Evolutionary conservation across 106 monocot genomes (phyloP).

Genomic region (Posidonia australis): DNA sequence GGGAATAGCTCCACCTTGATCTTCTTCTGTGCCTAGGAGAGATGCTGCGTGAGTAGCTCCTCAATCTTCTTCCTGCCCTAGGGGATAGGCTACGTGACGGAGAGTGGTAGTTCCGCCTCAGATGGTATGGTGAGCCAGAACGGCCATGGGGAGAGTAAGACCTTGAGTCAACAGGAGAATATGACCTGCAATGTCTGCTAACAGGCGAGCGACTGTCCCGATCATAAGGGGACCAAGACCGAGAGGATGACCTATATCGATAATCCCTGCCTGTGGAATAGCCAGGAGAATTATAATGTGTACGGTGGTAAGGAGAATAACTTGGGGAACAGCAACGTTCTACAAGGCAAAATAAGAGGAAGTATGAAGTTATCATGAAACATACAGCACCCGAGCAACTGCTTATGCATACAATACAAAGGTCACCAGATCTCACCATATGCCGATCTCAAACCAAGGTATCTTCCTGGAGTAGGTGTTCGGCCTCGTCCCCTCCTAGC

Average conservation of each 20-base stretch:
- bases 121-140: constrained; percentile 22
- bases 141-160: constrained; percentile 19
- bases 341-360: constrained; percentile 7
- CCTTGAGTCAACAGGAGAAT: constrained; percentile 36
- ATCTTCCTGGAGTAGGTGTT: constrained; percentile 72
- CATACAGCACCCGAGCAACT: neutral
- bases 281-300: constrained; percentile 11
- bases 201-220: constrained; percentile 12
- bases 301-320: constrained; percentile 25
- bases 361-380: neutral
- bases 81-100: constrained; percentile 23
- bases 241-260: constrained; percentile 14
- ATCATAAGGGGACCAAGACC: constrained; percentile 3
- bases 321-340: constrained; percentile 29
- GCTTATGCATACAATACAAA: neutral
- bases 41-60: constrained; percentile 34
- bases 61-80: constrained; percentile 4
- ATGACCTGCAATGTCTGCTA: constrained; percentile 15
- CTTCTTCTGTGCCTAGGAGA: constrained; percentile 23
- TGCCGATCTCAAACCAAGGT: constrained; percentile 40
- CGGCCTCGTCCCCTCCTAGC: constrained; percentile 55
- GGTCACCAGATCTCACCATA: constrained; percentile 20
- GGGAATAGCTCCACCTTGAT: constrained; percentile 24
- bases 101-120: neutral
- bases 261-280: constrained; percentile 28